A percentile compares a stretch with the other conserved stretches of the same genome.
These are phyloP conservation scores for Botrytis cinerea DNA, from an alignment of 2,329 filamentous ascomycete genomes.

Conservation along the genomic window DNA sequence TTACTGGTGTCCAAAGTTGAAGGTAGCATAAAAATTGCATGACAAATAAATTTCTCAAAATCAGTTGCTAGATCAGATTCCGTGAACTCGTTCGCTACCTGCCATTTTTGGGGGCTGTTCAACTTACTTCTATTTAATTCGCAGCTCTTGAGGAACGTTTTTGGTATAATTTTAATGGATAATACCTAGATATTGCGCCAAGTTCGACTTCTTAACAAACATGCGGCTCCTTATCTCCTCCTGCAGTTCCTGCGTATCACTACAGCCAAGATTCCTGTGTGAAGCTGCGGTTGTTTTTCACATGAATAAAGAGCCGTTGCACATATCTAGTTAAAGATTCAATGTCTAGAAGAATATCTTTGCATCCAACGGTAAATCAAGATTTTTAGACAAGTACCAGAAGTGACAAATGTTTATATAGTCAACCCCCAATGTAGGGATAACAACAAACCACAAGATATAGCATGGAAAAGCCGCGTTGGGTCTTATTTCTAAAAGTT, in stretches of 20 bases:
- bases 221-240: not conserved
- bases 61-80: not conserved
- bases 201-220: not conserved
- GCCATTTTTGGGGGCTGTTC: not conserved
- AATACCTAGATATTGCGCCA: not conserved
- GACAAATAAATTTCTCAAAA: not conserved
- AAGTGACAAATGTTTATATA: fast-evolving
- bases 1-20: too few species aligned
- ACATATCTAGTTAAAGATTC: not conserved
- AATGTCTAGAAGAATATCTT: not conserved
- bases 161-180: not conserved
- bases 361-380: not conserved
- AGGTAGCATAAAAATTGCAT: not conserved
- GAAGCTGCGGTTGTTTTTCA: not conserved
- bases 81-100: not conserved
- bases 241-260: not conserved
- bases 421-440: not conserved
- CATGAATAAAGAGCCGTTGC: not conserved
- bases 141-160: too few species aligned
- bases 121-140: not conserved
- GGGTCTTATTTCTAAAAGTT: not conserved
- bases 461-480: not conserved
- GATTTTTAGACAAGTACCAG: not conserved
- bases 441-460: fast-evolving
- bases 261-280: fast-evolving